phyloP scores from a whole-genome alignment of 2,329 filamentous ascomycete genomes.

The Aspergillus fumigatiaffinis region DNA sequence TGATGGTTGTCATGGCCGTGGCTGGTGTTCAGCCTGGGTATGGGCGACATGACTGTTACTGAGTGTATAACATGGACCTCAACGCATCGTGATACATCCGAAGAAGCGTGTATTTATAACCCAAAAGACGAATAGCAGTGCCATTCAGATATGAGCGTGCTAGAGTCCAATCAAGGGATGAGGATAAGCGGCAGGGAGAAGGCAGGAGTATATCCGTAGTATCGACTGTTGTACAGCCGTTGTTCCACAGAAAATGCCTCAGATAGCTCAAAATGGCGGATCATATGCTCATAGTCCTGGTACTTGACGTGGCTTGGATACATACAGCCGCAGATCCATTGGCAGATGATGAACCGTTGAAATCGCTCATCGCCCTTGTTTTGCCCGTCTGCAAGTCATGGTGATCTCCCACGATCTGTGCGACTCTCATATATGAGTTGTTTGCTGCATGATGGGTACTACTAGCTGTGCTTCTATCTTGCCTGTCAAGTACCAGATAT shows the following conservation, averaged over 20 bases:
- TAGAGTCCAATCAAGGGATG: not conserved
- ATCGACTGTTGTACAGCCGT: not conserved
- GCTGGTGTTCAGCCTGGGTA: not conserved
- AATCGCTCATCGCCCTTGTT: not conserved
- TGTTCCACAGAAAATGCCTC: not conserved
- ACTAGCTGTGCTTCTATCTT: not conserved
- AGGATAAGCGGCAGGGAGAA: not conserved
- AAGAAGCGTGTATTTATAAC: not conserved
- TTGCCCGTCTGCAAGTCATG: not conserved
- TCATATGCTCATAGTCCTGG: not conserved
- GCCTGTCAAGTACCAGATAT: not conserved
- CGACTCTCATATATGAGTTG: not conserved
- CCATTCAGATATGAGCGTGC: not conserved
- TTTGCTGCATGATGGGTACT: not conserved
- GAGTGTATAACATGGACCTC: not conserved
- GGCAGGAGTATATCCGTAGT: not conserved
- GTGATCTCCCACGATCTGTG: not conserved
- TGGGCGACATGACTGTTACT: not conserved
- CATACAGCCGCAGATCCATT: not conserved
- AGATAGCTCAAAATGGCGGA: not conserved
- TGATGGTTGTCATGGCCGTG: not conserved
- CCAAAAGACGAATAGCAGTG: not conserved
- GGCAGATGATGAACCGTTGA: not conserved
- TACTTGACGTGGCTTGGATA: not conserved
- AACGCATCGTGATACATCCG: not conserved